Evolutionary conservation across 108 stramenopile species (phyloP).

Genomic region (Cyclotella kingstonii): DNA sequence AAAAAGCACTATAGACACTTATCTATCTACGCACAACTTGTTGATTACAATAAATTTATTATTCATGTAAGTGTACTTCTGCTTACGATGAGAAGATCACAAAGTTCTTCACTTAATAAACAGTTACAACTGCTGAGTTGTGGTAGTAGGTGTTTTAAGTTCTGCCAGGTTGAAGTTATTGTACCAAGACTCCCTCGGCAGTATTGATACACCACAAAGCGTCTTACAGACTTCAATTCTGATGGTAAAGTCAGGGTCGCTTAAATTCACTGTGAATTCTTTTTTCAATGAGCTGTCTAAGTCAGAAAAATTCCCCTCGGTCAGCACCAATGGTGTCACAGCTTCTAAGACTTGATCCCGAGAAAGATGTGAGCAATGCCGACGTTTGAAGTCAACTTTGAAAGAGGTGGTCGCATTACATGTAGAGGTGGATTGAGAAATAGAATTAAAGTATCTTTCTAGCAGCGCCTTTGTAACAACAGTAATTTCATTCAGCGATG

Average conservation of each 20-base stretch:
- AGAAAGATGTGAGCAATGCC: constrained; percentile 53
- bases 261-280: constrained; percentile 52
- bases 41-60: too few relatives aligned
- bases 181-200: constrained; percentile 42
- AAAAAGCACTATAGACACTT: too few relatives aligned
- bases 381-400: constrained; percentile 62
- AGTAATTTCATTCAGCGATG: constrained; percentile 67
- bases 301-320: background rate
- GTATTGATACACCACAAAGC: constrained; percentile 62
- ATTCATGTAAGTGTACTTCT: too few relatives aligned
- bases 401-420: constrained; percentile 28
- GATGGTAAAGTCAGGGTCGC: constrained; percentile 65
- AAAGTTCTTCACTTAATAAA: too few relatives aligned
- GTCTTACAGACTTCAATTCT: constrained; percentile 70
- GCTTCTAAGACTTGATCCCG: constrained; percentile 52
- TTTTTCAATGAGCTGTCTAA: constrained; percentile 18
- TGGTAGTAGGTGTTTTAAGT: constrained; percentile 7
- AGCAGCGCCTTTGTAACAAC: constrained; percentile 44
- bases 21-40: too few relatives aligned
- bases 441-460: constrained; percentile 32
- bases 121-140: too few relatives aligned
- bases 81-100: too few relatives aligned
- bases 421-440: background rate
- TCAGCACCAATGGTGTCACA: constrained; percentile 37
- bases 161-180: constrained; percentile 54